phyloP scores from a whole-genome alignment of 768 basidiomycete genomes.

The Panus rudis region DNA sequence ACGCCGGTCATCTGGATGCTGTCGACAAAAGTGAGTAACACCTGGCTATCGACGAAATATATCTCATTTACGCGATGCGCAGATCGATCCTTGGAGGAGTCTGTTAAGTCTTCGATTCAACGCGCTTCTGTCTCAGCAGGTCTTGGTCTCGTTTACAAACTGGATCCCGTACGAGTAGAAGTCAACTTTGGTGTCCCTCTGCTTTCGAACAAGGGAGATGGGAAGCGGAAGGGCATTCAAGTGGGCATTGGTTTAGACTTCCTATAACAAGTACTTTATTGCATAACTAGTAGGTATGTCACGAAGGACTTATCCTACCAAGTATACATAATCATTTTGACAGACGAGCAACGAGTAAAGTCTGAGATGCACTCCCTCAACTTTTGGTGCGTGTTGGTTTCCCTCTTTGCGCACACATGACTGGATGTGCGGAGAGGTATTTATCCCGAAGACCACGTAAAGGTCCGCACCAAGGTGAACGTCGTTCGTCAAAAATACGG shows the following conservation, averaged over 20 bases:
- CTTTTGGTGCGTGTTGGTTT: too few relatives aligned
- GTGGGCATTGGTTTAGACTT: constrained; percentile 80
- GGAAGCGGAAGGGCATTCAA: constrained; percentile 62
- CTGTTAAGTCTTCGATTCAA: constrained; percentile 33
- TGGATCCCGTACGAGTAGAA: constrained; percentile 81
- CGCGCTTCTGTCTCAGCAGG: constrained; percentile 75
- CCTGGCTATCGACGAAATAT: constrained; percentile 1
- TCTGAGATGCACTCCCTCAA: too few relatives aligned
- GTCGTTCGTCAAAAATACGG: too few relatives aligned
- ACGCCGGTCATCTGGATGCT: constrained; percentile 68
- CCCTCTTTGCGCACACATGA: too few relatives aligned
- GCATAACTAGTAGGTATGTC: too few relatives aligned
- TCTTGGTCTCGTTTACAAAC: constrained; percentile 74
- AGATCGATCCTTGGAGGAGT: constrained; percentile 35
- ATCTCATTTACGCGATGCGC: constrained; percentile 8
- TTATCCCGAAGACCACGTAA: too few relatives aligned
- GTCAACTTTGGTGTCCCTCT: constrained; percentile 85
- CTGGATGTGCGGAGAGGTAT: too few relatives aligned
- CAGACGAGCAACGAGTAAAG: too few relatives aligned
- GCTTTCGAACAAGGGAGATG: constrained; percentile 60
- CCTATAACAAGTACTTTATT: constrained; percentile 34
- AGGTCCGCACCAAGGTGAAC: too few relatives aligned
- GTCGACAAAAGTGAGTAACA: constrained; percentile 46
- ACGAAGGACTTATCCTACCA: too few relatives aligned
- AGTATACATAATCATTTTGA: too few relatives aligned